Evolutionary conservation across 495 filamentous ascomycete species (phyloP).

Genomic region (Mytilinidion resinicola): DNA sequence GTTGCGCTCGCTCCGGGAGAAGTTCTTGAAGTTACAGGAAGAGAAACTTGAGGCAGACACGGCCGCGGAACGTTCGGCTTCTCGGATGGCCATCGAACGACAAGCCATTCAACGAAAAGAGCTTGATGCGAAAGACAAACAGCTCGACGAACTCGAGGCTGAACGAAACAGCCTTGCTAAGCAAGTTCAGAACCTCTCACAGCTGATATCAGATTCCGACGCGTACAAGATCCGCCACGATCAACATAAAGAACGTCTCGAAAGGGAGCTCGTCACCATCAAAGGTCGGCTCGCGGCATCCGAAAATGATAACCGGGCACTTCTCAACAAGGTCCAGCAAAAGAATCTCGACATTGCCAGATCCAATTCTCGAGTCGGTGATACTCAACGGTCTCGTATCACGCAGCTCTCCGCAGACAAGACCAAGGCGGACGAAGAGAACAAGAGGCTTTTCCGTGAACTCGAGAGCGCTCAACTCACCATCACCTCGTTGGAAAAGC

Average conservation of each 20-base stretch:
- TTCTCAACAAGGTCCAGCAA: constrained; percentile 94
- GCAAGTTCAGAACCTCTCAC: constrained; percentile 73
- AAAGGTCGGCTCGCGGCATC: constrained; percentile 88
- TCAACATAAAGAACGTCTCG: constrained; percentile 85
- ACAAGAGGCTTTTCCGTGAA: constrained; percentile 72
- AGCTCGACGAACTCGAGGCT: constrained; percentile 65
- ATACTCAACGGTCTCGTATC: constrained; percentile 75
- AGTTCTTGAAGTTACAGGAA: constrained; percentile 76
- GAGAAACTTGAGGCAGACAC: constrained; percentile 76
- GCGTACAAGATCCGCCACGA: constrained; percentile 81
- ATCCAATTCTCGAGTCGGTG: constrained; percentile 77
- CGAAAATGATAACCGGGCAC: constrained; percentile 92
- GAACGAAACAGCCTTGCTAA: constrained; percentile 67
- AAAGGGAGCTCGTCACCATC: constrained; percentile 85
- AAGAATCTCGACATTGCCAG: constrained; percentile 96
- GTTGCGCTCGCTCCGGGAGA: constrained; percentile 71
- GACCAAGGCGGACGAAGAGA: constrained; percentile 73
- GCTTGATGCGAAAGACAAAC: constrained; percentile 62
- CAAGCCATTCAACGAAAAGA: constrained; percentile 72
- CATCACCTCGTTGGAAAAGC: constrained; percentile 83
- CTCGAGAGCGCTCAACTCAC: constrained; percentile 82
- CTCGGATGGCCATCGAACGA: constrained; percentile 71
- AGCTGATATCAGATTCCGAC: constrained; percentile 80
- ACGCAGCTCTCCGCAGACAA: constrained; percentile 77
- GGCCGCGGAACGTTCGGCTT: constrained; percentile 71